Conservation (phyloP, 371 early-diverging fungal genomes). For the Apophysomyces ossiformis region DNA sequence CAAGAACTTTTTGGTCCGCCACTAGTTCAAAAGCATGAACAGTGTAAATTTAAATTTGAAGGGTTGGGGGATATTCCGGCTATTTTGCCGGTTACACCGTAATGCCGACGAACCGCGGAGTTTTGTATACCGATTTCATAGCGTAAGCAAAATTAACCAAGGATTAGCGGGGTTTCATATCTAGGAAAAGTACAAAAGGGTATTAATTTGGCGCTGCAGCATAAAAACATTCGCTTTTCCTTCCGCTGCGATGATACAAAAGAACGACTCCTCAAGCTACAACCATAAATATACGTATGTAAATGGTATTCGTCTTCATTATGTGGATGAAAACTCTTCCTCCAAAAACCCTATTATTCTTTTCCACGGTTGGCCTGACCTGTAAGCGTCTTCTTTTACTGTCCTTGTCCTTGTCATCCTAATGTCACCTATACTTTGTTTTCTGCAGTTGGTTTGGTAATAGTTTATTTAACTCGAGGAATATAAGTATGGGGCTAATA, state of each 20-base stretch:
- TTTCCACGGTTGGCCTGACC: constrained; percentile 78
- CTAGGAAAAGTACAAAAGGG: not conserved
- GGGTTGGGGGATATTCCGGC: no score
- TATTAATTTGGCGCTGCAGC: not conserved
- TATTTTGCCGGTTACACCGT: no score
- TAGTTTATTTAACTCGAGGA: not conserved
- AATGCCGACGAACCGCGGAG: no score
- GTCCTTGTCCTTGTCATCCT: not conserved
- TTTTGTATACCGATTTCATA: not conserved
- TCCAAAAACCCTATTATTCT: constrained; percentile 56
- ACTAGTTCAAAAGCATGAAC: no score
- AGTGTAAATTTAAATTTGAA: no score
- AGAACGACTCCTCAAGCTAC: constrained; percentile 46
- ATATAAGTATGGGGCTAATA: not conserved
- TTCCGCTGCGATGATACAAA: constrained; percentile 27
- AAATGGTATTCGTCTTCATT: constrained; percentile 60
- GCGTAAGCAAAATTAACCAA: not conserved
- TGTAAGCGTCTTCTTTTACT: constrained; percentile 26
- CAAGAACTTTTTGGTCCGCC: no score
- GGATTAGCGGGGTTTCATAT: not conserved
- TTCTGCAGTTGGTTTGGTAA: constrained; percentile 20
- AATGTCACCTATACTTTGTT: not conserved
- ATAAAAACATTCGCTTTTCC: not conserved
- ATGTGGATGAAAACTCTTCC: constrained; percentile 70
- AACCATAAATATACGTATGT: constrained; percentile 42